Evolutionary conservation across 2,329 filamentous ascomycete genomes (phyloP).

Genomic region (Dothistroma septosporum): DNA sequence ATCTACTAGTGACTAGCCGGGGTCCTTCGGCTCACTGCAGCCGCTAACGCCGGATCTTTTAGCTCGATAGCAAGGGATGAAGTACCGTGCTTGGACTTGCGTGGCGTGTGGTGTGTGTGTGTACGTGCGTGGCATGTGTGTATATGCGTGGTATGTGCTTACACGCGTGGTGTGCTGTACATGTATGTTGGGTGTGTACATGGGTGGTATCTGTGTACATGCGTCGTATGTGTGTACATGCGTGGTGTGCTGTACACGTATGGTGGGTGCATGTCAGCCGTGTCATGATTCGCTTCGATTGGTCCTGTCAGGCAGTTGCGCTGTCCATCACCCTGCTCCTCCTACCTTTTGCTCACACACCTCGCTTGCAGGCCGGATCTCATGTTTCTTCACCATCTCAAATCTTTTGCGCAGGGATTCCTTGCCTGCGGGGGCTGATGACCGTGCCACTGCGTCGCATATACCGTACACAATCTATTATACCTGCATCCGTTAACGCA

Average conservation of each 20-base stretch:
- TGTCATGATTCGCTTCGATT: constrained; percentile 2
- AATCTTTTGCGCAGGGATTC: background rate
- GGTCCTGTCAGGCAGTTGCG: background rate
- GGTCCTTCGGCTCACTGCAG: constrained; percentile 4
- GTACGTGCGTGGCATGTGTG: too few relatives aligned
- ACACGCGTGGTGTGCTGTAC: too few relatives aligned
- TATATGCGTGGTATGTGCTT: too few relatives aligned
- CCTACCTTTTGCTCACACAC: too few relatives aligned
- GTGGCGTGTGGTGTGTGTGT: too few relatives aligned
- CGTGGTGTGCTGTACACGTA: too few relatives aligned
- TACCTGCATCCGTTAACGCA: background rate
- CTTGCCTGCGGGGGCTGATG: background rate
- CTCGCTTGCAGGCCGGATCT: background rate
- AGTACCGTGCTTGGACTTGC: background rate
- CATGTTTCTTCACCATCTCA: background rate
- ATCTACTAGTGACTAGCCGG: background rate
- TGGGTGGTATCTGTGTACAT: too few relatives aligned
- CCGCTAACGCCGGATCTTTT: constrained; percentile 6
- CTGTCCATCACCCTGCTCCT: background rate
- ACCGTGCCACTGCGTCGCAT: background rate
- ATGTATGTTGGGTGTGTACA: too few relatives aligned
- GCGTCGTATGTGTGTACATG: too few relatives aligned
- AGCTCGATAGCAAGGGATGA: constrained; percentile 1
- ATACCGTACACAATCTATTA: background rate
- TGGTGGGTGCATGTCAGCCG: too few relatives aligned